Percentiles rank a stretch among this genome's conserved stretches.
phyloP scores from a whole-genome alignment of 257 asterid genomes.

The Solanum dulcamara region DNA sequence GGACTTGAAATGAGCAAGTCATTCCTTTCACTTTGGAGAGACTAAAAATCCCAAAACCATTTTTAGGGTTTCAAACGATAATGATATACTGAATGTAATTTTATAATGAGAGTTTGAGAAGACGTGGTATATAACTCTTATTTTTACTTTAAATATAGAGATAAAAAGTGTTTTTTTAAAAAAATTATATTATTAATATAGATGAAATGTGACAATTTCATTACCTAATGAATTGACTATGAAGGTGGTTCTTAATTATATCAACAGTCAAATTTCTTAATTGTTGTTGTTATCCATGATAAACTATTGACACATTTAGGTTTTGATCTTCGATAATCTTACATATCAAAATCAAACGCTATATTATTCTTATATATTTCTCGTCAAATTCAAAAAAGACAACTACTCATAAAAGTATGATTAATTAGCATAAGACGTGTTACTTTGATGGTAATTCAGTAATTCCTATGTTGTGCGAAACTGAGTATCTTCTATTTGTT shows the following conservation, averaged over 20 bases:
- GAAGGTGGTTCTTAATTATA: not conserved
- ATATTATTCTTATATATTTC: too few relatives aligned
- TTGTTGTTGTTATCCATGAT: not conserved
- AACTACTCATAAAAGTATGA: not conserved
- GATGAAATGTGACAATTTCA: not conserved
- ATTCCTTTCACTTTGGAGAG: not conserved
- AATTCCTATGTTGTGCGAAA: too few relatives aligned
- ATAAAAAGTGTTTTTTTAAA: too few relatives aligned
- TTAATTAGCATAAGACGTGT: not conserved
- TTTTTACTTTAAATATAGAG: too few relatives aligned
- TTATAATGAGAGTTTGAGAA: too few relatives aligned
- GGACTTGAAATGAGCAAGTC: constrained; percentile 10
- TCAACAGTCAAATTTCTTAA: not conserved
- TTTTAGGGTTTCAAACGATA: too few relatives aligned
- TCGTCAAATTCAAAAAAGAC: not conserved
- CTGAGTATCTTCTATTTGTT: too few relatives aligned
- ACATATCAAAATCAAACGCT: too few relatives aligned
- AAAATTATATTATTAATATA: too few relatives aligned
- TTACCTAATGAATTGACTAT: not conserved
- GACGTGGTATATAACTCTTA: too few relatives aligned
- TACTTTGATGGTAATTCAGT: too few relatives aligned
- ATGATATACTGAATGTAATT: not conserved
- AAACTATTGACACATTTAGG: not conserved
- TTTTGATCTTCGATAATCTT: too few relatives aligned
- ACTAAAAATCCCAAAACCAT: not conserved